Base-by-base conservation (phyloP, 2,329 filamentous ascomycete genomes). In the Monosporascus sp. region DNA sequence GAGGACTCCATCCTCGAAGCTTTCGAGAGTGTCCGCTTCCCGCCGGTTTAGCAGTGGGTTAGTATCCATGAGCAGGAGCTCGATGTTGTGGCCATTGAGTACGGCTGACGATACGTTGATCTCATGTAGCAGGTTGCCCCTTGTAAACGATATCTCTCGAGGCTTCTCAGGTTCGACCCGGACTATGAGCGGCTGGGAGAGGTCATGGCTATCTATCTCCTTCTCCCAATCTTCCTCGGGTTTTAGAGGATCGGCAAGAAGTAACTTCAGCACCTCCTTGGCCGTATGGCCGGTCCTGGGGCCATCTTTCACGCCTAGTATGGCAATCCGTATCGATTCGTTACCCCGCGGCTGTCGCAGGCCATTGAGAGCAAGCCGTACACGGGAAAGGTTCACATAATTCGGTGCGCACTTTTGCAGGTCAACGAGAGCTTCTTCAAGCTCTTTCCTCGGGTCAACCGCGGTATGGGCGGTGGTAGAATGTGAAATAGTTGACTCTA, bases 351-450 rank as follows among this genome's bases (percentile, higher is more conserved):
- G 63, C 63, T 86, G 80, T 37, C 79, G 76, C 54, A 87, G 67
- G 22, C 87, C 84, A 57, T 83, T 79, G 22, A 90, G 71, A 14
- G 88, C 88, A 60, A 93, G 79, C 68, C 89, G 85, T 46, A 92
- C 66, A 52, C 86, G 78, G 31, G 87, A 83, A n/a, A 86, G 76
- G 63, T 87, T 87, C 50, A 88, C 77, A 60, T 84, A 79, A 53
- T 76, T 79, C 24, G 81, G 77, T 2, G 83, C 82, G 48, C 81
- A 73, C 49, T 79, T 80, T 61, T 87, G 78, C 3, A 93, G 75
- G 22, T 81, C 77, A 2, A 76, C 67, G 0, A 92, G 73, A 2
- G 81, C 74, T 44, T 76, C 70, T 56, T 86, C 76, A 5, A 90
- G 79, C 58, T 87, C 79, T 52, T 71, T 62, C 41, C 79, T 74